Evolutionary conservation across 805 yeast species (phyloP).

Genomic region (Ogataea nonfermentans): DNA sequence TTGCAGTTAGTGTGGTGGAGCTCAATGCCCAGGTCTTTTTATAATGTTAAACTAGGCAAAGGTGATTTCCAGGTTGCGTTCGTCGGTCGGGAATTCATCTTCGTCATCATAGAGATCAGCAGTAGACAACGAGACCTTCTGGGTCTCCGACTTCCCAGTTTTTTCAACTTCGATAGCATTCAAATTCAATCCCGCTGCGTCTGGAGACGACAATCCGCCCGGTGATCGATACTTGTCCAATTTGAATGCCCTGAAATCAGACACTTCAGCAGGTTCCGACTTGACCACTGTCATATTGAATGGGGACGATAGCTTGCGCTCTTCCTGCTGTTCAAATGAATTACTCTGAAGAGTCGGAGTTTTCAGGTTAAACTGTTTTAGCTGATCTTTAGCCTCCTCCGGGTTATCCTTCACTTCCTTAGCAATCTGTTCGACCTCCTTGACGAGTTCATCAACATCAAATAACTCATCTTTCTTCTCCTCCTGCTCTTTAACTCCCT

Average conservation of each 20-base stretch:
- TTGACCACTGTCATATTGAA: conserved; percentile 23
- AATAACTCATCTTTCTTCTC: conserved; percentile 34
- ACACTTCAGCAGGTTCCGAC: conserved; percentile 6
- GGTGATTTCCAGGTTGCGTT: conserved; percentile 30
- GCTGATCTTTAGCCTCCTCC: not conserved
- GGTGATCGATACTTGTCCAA: conserved; percentile 3
- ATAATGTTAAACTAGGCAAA: conserved; percentile 36
- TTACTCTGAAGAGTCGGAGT: conserved; percentile 5
- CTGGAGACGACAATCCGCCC: not conserved
- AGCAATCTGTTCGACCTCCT: conserved; percentile 47
- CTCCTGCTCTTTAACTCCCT: conserved; percentile 34
- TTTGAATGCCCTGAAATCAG: conserved; percentile 14
- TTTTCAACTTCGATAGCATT: conserved; percentile 1
- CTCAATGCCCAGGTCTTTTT: conserved; percentile 85
- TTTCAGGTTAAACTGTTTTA: conserved; percentile 23
- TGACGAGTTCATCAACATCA: conserved; percentile 43
- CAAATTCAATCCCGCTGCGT: not conserved
- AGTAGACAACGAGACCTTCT: too few species aligned
- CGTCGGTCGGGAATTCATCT: conserved; percentile 35
- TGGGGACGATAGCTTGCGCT: conserved; percentile 4
- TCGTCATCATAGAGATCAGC: conserved; percentile 30
- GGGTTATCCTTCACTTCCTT: conserved; percentile 27
- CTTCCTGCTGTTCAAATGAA: conserved; percentile 1
- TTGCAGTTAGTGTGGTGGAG: conserved; percentile 90
- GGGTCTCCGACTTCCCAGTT: too few species aligned